These are phyloP conservation scores for Penicillium griseofulvum DNA, from an alignment of 2,329 filamentous ascomycete species.

Conservation along the genomic window DNA sequence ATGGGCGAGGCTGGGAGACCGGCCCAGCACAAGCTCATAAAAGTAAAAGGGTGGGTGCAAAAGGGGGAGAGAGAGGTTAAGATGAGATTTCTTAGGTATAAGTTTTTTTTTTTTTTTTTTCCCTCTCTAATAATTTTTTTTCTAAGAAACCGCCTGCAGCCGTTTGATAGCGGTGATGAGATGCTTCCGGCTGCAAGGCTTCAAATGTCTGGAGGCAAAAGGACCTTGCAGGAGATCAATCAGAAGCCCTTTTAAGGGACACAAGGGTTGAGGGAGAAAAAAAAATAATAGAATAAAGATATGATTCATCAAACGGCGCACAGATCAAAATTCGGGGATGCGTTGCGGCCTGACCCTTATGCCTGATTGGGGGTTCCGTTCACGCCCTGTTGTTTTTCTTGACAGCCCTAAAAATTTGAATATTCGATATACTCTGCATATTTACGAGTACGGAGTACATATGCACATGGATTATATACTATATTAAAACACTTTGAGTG, in stretches of 20 bases:
- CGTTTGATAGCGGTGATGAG: conserved; percentile 12
- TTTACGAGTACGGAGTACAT: too few species aligned
- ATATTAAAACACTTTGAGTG: conserved; percentile 4
- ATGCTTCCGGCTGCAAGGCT: conserved; percentile 26
- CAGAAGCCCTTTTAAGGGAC: conserved; percentile 10
- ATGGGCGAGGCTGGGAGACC: conserved; percentile 24
- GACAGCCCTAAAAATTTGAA: not conserved
- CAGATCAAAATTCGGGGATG: conserved; percentile 22
- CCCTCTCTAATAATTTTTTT: not conserved
- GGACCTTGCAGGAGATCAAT: conserved; percentile 25
- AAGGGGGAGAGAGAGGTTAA: conserved; percentile 15
- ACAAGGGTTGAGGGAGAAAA: conserved; percentile 7
- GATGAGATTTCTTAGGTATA: conserved; percentile 16
- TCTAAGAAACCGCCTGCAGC: conserved; percentile 12
- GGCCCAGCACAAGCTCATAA: conserved; percentile 19
- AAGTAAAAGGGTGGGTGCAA: conserved; percentile 14
- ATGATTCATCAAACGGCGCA: conserved; percentile 17
- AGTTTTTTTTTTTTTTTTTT: conserved; percentile 1
- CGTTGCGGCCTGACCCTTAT: conserved; percentile 28
- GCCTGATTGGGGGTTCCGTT: conserved; percentile 22
- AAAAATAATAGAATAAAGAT: conserved; percentile 1
- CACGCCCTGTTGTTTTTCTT: conserved; percentile 7
- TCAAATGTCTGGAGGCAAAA: conserved; percentile 24
- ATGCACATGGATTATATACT: not conserved
- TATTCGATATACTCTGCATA: not conserved